These are phyloP conservation scores for Neurospora sublineolata DNA, from an alignment of 495 filamentous ascomycete species.

Conservation along the genomic window DNA sequence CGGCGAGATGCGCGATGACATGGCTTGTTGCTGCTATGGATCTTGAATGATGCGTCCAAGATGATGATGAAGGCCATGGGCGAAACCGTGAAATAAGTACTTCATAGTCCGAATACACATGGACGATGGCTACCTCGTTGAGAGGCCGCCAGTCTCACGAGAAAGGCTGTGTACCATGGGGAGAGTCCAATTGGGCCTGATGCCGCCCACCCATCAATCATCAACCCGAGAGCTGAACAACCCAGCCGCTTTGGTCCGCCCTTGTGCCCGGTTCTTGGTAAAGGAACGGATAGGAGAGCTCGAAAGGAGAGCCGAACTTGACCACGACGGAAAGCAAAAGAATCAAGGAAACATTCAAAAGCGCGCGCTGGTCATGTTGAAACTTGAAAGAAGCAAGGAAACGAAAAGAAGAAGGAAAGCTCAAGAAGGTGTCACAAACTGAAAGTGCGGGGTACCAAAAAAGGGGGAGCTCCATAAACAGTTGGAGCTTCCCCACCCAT, in stretches of 20 bases:
- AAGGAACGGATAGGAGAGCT: fast-evolving
- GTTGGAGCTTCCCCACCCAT: neutral
- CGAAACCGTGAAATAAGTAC: neutral
- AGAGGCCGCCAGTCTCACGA: neutral
- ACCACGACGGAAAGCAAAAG: neutral
- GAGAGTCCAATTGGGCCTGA: neutral
- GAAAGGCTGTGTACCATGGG: neutral
- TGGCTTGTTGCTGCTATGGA: neutral
- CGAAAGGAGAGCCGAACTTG: neutral
- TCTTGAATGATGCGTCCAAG: neutral
- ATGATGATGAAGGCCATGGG: neutral
- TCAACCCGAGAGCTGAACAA: neutral
- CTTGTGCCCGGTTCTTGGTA: neutral
- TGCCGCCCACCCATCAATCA: neutral
- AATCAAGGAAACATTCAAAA: neutral
- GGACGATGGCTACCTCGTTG: neutral
- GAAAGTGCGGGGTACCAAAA: neutral
- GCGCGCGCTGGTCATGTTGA: neutral
- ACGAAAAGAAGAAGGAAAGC: neutral
- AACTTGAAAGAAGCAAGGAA: neutral
- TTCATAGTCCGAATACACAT: neutral
- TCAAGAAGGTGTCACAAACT: neutral
- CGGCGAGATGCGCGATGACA: neutral
- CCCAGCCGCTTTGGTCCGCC: neutral
- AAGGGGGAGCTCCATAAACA: neutral